These are phyloP conservation scores for Priceomyces carsonii DNA, from an alignment of 805 yeast genomes.

Conservation along the genomic window DNA sequence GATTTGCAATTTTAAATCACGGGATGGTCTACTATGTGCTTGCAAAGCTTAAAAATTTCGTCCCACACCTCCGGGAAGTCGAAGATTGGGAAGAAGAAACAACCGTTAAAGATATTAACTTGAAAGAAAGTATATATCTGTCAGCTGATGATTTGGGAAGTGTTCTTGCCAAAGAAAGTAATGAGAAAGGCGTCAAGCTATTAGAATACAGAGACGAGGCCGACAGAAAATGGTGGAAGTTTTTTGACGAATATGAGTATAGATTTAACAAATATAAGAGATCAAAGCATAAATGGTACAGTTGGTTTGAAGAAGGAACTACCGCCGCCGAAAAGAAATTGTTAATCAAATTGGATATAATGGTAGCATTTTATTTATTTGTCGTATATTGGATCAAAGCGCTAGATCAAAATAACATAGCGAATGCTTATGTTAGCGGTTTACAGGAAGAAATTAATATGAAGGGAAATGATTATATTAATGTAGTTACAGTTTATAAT, in stretches of 20 bases:
- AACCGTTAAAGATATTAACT: too few relatives aligned
- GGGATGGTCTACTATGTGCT: too few relatives aligned
- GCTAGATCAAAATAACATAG: constrained; percentile 20
- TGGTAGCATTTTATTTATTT: constrained; percentile 25
- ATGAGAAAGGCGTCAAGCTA: too few relatives aligned
- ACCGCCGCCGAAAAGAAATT: constrained; percentile 30
- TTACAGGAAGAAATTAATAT: constrained; percentile 22
- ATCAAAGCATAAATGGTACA: constrained; percentile 39
- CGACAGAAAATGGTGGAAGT: constrained; percentile 33
- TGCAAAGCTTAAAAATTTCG: too few relatives aligned
- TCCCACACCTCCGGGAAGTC: too few relatives aligned
- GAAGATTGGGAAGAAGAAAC: too few relatives aligned
- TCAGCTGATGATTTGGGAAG: too few relatives aligned
- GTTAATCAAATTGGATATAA: constrained; percentile 29
- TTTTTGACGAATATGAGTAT: constrained; percentile 60
- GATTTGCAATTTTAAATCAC: too few relatives aligned
- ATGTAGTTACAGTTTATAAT: constrained; percentile 22
- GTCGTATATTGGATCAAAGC: constrained; percentile 28
- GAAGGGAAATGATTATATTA: constrained; percentile 29
- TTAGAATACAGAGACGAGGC: constrained; percentile 35
- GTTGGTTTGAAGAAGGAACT: constrained; percentile 54
- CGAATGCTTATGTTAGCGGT: constrained; percentile 28
- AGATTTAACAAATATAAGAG: constrained; percentile 37
- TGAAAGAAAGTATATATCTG: too few relatives aligned
- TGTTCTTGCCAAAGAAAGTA: too few relatives aligned